phyloP scores from a whole-genome alignment of 2,329 filamentous ascomycete genomes.

The Penicillium crustosum region DNA sequence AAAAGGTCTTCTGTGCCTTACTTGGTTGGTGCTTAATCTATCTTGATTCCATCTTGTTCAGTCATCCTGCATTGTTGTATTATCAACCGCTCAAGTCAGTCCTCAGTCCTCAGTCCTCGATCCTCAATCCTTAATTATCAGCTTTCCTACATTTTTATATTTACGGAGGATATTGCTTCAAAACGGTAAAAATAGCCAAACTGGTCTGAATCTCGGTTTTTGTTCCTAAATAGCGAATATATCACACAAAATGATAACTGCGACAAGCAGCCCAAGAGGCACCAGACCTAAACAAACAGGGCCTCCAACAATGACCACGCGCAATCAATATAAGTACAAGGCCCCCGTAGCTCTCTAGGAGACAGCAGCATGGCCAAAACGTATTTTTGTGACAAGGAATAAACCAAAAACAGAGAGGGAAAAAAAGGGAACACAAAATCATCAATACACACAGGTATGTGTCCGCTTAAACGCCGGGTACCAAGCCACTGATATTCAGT shows the following conservation, averaged over 20 bases:
- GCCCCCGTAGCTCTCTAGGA: slow-evolving; percentile 18
- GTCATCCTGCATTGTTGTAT: slow-evolving; percentile 17
- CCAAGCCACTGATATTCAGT: slow-evolving; percentile 20
- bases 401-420: slow-evolving; percentile 2
- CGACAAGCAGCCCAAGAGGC: neutral
- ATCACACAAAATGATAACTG: slow-evolving; percentile 7
- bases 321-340: slow-evolving; percentile 30
- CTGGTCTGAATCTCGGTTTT: slow-evolving; percentile 12
- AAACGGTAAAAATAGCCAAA: neutral
- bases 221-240: slow-evolving; percentile 10
- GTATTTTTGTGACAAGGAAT: slow-evolving; percentile 19
- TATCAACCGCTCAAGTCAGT: slow-evolving; percentile 4
- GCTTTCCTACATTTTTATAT: neutral
- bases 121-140: neutral
- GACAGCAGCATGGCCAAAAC: slow-evolving; percentile 18
- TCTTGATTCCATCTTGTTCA: slow-evolving; percentile 20
- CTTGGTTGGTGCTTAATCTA: slow-evolving; percentile 27
- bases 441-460: slow-evolving; percentile 26
- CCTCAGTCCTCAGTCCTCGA: slow-evolving; percentile 6
- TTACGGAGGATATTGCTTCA: neutral
- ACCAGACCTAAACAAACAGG: neutral
- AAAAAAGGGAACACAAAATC: slow-evolving; percentile 17
- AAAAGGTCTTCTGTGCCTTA: slow-evolving; percentile 26
- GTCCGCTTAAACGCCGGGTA: slow-evolving; percentile 30
- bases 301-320: slow-evolving; percentile 17